phyloP scores from a whole-genome alignment of 2,329 filamentous ascomycete species.

The Pseudonectria foliicola region DNA sequence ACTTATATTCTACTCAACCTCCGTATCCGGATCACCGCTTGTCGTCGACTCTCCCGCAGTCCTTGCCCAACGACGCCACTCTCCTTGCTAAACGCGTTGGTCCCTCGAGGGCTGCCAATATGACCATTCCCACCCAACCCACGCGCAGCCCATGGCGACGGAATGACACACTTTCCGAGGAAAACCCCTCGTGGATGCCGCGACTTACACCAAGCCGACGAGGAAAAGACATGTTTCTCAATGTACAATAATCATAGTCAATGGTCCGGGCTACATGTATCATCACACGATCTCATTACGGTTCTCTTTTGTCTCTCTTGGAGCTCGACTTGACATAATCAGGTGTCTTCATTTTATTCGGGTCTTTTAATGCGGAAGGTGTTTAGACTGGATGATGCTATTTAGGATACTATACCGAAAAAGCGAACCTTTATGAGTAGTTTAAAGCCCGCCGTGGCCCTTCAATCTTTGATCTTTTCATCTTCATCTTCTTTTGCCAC shows the following conservation, averaged over 20 bases:
- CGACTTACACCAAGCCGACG: constrained; percentile 59
- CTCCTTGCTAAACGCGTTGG: constrained; percentile 48
- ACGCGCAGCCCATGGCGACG: constrained; percentile 9
- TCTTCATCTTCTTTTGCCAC: constrained; percentile 2
- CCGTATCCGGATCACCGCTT: constrained; percentile 5
- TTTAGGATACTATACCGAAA: no score
- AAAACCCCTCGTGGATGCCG: constrained; percentile 36
- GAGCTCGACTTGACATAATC: not conserved
- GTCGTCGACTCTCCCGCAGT: constrained; percentile 10
- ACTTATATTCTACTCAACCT: no score
- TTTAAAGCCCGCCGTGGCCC: not conserved
- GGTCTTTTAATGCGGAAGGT: no score
- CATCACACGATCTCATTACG: constrained; percentile 3
- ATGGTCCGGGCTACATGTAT: constrained; percentile 4
- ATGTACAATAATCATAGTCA: constrained; percentile 36
- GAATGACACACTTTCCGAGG: constrained; percentile 6
- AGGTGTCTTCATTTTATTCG: not conserved
- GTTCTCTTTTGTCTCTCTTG: constrained; percentile 5
- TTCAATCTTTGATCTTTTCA: not conserved
- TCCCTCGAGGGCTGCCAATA: constrained; percentile 39
- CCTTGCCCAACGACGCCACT: constrained; percentile 30
- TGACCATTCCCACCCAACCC: constrained; percentile 29
- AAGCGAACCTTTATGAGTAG: no score
- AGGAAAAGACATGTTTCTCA: constrained; percentile 58
- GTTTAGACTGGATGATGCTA: no score